Evolutionary conservation across 495 filamentous ascomycete genomes (phyloP), one percentile per base, ranked within the genome.

Genomic region (Penicillium robsamsonii): DNA sequence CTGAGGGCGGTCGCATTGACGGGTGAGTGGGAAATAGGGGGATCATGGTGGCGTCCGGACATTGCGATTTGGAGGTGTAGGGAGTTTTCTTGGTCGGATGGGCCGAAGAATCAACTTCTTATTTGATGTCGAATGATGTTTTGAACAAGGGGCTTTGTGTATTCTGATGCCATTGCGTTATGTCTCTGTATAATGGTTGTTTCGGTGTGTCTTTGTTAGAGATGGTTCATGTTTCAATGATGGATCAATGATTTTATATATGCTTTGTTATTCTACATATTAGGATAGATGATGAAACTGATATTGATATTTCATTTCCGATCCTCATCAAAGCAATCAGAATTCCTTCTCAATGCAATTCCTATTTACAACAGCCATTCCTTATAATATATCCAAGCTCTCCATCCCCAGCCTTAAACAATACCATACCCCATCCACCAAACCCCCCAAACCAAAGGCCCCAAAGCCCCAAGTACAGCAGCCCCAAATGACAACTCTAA

Each of bases 401-500:
- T 22, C 17, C 8, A 33, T 31, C n/a, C 5, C 15, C 7, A 25
- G 12, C 17, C 29, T 69, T 49, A 77, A 43, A 77, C 11, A 61
- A 77, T 75, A 8, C 75, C 76, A 75, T 92, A 96, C 2, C 87
- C 90, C 58, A 82, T 83, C 71, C 77, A 84, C 81, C 84, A 88
- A 9, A 75, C 65, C 4, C 88, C 78, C 76, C 87, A 97, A 1
- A 69, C 72, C 60, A 77, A 53, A 4, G 76, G 76, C 3, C 76
- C 81, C 40, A 90, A 75, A 10, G 78, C 72, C 9, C 81, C 70
- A 30, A 79, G 67, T 8, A 85, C 66, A 1, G 90, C 88, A 48
- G 79, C 84, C 3, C 79, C 69, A 51, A 95, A 75, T n/a, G 87
- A 74, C 74, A 97, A 82, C 72, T 98, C 94, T 46, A 96, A 75